phyloP scores from a whole-genome alignment of 1,284 basidiomycete genomes.

The Ganoderma lingzhi region DNA sequence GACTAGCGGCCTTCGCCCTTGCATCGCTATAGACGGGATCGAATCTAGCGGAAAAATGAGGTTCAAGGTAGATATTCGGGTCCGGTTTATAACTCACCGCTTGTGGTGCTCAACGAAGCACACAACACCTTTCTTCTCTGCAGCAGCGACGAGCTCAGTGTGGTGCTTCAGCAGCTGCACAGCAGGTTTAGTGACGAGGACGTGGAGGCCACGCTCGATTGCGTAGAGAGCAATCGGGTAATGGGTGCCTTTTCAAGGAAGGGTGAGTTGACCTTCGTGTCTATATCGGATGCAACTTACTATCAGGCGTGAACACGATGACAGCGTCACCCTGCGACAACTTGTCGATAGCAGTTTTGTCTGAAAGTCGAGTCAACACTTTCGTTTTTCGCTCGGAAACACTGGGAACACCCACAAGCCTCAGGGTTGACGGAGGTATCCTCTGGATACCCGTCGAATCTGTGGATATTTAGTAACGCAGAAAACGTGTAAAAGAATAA shows the following conservation, averaged over 20 bases:
- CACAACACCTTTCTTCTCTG: constrained; percentile 81
- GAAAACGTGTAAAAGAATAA: neutral
- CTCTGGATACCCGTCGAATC: constrained; percentile 85
- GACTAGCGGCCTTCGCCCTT: constrained; percentile 72
- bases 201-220: constrained; percentile 85
- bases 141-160: constrained; percentile 77
- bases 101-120: constrained; percentile 95
- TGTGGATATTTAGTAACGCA: constrained; percentile 37
- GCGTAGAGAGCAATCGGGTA: constrained; percentile 88
- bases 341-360: constrained; percentile 87
- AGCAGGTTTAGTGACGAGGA: constrained; percentile 93
- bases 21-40: constrained; percentile 96
- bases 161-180: constrained; percentile 89
- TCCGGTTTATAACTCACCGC: constrained; percentile 48
- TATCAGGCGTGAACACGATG: constrained; percentile 89
- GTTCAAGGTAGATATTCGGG: neutral
- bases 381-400: neutral
- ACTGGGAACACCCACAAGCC: constrained; percentile 68
- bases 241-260: constrained; percentile 70
- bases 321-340: constrained; percentile 86
- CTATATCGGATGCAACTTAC: constrained; percentile 49
- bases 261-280: constrained; percentile 28
- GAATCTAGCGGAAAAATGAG: constrained; percentile 57
- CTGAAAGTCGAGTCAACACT: constrained; percentile 47
- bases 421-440: constrained; percentile 75